These are phyloP conservation scores for Cercospora sesami DNA, from an alignment of 2,329 filamentous ascomycete genomes.

Conservation along the genomic window DNA sequence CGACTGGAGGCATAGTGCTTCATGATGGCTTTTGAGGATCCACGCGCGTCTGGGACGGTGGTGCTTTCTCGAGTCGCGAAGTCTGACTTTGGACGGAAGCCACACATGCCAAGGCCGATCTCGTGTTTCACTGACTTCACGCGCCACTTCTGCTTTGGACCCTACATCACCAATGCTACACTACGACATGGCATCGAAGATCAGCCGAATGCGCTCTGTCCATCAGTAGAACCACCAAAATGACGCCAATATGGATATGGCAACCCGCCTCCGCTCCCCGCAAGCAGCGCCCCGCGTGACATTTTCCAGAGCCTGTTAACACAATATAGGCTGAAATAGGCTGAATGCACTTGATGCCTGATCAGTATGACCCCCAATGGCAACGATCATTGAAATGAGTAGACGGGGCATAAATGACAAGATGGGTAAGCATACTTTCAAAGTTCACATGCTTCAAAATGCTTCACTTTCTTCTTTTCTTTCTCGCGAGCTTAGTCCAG, in stretches of 20 bases:
- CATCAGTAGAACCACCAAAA: not conserved
- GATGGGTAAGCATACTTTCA: not conserved
- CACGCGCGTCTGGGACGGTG: not conserved
- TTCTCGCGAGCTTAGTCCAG: conserved; percentile 38
- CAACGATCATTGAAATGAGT: not conserved
- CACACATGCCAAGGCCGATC: conserved; percentile 1
- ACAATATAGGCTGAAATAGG: conserved; percentile 3
- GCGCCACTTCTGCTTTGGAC: not conserved
- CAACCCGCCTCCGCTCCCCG: not conserved
- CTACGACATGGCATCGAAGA: not conserved
- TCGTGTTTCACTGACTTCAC: not conserved
- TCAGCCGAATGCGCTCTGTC: not conserved
- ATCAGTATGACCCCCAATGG: not conserved
- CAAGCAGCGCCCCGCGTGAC: not conserved
- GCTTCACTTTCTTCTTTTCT: conserved; percentile 7
- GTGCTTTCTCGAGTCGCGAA: not conserved
- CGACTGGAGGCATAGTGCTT: conserved; percentile 16
- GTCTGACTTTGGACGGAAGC: not conserved
- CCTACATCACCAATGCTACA: not conserved
- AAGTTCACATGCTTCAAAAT: not conserved
- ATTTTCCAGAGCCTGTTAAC: not conserved
- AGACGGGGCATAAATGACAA: not conserved
- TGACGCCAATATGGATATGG: not conserved
- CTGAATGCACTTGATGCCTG: not conserved
- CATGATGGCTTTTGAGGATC: not conserved